Conservation (phyloP, 1,139 yeast genomes). For the Scheffersomyces cryptocercus region DNA sequence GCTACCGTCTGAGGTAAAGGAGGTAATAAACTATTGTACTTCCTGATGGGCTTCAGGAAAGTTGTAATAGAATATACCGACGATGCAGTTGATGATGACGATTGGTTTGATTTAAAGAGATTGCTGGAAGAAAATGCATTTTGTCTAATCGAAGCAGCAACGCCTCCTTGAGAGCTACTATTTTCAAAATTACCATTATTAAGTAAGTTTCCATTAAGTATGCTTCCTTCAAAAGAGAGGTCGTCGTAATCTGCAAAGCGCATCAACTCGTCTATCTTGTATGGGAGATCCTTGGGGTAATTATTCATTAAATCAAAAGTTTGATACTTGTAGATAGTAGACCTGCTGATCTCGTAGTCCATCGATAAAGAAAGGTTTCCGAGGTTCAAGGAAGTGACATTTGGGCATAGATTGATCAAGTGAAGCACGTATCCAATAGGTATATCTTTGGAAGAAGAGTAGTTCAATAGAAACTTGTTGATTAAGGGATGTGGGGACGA, state of each 20-base stretch:
- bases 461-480: conserved; percentile 56
- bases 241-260: conserved; percentile 13
- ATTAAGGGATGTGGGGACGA: conserved; percentile 56
- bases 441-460: conserved; percentile 61
- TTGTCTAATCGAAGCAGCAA: not conserved
- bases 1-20: conserved; percentile 32
- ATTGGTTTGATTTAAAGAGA: conserved; percentile 4
- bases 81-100: conserved; percentile 27
- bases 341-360: conserved; percentile 52
- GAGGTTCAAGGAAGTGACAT: conserved; percentile 49
- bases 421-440: conserved; percentile 71
- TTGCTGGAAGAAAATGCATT: not conserved
- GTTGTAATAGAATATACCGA: conserved; percentile 31
- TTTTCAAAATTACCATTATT: conserved; percentile 4
- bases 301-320: conserved; percentile 42
- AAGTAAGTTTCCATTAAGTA: conserved; percentile 1
- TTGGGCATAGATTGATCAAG: conserved; percentile 58
- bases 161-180: conserved; percentile 1
- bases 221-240: conserved; percentile 4
- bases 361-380: conserved; percentile 56
- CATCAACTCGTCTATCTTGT: conserved; percentile 25
- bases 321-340: conserved; percentile 35
- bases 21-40: conserved; percentile 40
- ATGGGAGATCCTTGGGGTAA: conserved; percentile 33
- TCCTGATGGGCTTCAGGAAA: conserved; percentile 30